Evolutionary conservation across 768 basidiomycete genomes (phyloP).

Genomic region (Boletus rubroflammeus): DNA sequence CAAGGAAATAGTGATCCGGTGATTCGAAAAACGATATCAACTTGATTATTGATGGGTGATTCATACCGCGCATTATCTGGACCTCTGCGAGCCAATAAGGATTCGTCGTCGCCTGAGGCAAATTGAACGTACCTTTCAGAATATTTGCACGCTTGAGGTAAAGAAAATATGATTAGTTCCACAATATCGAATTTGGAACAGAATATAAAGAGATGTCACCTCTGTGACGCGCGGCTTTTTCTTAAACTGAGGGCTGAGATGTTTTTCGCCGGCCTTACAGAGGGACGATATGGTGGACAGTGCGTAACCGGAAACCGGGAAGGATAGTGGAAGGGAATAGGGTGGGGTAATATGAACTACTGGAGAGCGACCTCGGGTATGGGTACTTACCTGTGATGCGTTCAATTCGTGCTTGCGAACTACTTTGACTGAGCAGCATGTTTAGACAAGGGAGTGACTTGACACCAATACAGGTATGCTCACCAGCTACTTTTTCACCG

Average conservation of each 20-base stretch:
- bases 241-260: conserved; percentile 91
- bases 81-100: conserved; percentile 61
- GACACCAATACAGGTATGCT: conserved; percentile 11
- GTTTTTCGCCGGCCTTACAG: conserved; percentile 83
- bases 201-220: conserved; percentile 49
- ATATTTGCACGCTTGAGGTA: conserved; percentile 85
- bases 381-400: conserved; percentile 76
- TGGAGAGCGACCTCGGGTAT: conserved; percentile 17
- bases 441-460: conserved; percentile 3
- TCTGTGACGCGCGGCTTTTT: conserved; percentile 97
- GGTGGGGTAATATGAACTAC: conserved; percentile 27
- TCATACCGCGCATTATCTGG: conserved; percentile 95
- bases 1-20: conserved; percentile 87
- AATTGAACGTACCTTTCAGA: conserved; percentile 64
- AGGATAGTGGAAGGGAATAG: conserved; percentile 13
- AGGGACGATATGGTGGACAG: conserved; percentile 25
- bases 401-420: conserved; percentile 93
- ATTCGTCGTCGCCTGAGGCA: background rate
- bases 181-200: conserved; percentile 16
- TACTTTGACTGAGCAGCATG: conserved; percentile 67
- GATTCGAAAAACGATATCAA: conserved; percentile 91
- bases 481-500: conserved; percentile 80
- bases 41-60: conserved; percentile 91
- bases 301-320: conserved; percentile 18
- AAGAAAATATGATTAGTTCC: conserved; percentile 18